Evolutionary conservation across 139 green algal genomes (phyloP).

Genomic region (Tetradesmus obliquus): DNA sequence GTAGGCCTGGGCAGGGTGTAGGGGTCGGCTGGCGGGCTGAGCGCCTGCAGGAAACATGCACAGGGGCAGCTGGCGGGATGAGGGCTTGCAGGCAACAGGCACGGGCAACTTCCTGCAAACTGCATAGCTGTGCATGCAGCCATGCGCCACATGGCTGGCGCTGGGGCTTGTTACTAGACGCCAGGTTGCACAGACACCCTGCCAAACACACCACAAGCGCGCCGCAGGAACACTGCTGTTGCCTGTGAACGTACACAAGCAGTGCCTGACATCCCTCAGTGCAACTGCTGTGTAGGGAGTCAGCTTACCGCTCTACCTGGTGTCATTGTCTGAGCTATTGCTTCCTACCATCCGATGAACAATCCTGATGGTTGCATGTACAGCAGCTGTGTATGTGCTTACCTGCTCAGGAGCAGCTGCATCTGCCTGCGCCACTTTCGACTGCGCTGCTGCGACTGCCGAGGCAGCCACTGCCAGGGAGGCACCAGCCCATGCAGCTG

Average conservation of each 20-base stretch:
- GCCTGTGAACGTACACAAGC: too few relatives aligned
- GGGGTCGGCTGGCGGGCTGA: conserved; percentile 17
- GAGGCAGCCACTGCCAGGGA: neutral
- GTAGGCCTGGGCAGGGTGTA: conserved; percentile 47
- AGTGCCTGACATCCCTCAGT: too few relatives aligned
- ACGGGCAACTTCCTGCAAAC: neutral
- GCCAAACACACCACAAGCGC: too few relatives aligned
- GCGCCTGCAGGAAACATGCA: neutral
- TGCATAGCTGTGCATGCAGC: too few relatives aligned
- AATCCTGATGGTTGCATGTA: neutral
- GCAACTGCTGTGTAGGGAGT: too few relatives aligned
- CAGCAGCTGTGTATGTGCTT: neutral
- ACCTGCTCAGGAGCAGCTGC: conserved; percentile 15
- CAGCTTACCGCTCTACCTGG: too few relatives aligned
- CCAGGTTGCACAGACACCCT: too few relatives aligned
- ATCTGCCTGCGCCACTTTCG: conserved; percentile 18
- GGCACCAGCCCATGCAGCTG: conserved; percentile 14
- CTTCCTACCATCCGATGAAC: neutral
- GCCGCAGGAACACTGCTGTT: too few relatives aligned
- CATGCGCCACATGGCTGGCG: too few relatives aligned
- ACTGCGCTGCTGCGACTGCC: neutral
- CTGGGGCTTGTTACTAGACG: too few relatives aligned
- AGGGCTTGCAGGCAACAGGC: neutral
- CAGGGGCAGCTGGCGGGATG: neutral
- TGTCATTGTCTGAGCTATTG: too few relatives aligned